Base-by-base conservation (phyloP, 305 asterid species). In the Salvia sclarea region DNA sequence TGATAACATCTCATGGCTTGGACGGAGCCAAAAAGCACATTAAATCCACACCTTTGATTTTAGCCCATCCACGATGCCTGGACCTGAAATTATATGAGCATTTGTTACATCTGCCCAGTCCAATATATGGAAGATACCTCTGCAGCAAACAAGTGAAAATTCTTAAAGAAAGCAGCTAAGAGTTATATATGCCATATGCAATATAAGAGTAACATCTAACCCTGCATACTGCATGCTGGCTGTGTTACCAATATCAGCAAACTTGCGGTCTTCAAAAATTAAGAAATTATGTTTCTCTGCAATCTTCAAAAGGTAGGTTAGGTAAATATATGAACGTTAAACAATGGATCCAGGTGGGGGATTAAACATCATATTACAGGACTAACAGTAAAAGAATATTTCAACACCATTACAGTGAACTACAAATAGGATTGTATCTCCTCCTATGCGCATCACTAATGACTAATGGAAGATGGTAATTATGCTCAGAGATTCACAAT, bases 71-170 rank as follows among this genome's bases (percentile, higher is more conserved):
- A 93, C 97, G 68, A 93, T 89, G 73, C 96, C 98, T 8, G 96
- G 97, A 72, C 97, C 98, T 14, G 96, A 87, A 69, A 93, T 83
- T 65, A 93, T 91, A 76, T 91, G 98, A 64, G 96, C 96, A 72
- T 93, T 91, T 61, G 84, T 84, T 67, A 88, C 87, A 77, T 93
- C 98, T 76, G 97, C 97, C 98, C 97, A 93, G 28, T 93, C 97
- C 83, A 91, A 73, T 76, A 91, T 87, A 35, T 71, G 87, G 64
- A 77, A 88, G 79, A 88, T 79, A 61, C 97, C 97, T 54, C 98
- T 93, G 87, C 82, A 80, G 24, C 61, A 57, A 69, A 64, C 48
- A 74, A 69, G 69, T 28, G 35, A 61, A 50, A 17, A 43, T 61
- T 50, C 68, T 79, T 57, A 66, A 50, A 60, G 47, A 79, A 69